Evolutionary conservation across 441 rosid species (phyloP).

Genomic region (Flueggea neowawraea): DNA sequence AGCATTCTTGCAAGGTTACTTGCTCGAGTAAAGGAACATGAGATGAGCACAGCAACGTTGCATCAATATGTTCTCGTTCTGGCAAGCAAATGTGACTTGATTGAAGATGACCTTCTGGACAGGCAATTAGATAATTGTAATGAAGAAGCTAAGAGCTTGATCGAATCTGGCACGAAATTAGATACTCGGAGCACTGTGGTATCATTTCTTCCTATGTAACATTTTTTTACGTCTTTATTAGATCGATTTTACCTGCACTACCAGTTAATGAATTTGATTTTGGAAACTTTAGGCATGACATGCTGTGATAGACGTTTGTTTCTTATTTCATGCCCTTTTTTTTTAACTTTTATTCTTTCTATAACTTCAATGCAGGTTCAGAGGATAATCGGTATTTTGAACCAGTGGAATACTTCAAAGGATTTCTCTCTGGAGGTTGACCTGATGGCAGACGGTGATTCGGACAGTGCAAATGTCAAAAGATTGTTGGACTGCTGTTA

Average conservation of each 20-base stretch:
- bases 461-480: constrained; percentile 22
- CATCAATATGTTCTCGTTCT: constrained; percentile 43
- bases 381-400: constrained; percentile 43
- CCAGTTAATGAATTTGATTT: too few relatives aligned
- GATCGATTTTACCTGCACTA: too few relatives aligned
- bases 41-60: constrained; percentile 28
- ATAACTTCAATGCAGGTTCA: constrained; percentile 43
- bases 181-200: constrained; percentile 46
- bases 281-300: too few relatives aligned
- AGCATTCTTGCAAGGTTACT: constrained; percentile 52
- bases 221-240: not conserved
- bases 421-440: constrained; percentile 19
- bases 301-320: too few relatives aligned
- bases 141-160: constrained; percentile 29
- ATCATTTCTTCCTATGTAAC: constrained; percentile 33
- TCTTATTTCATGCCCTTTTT: constrained; percentile 2
- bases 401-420: constrained; percentile 43
- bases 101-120: constrained; percentile 88
- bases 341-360: constrained; percentile 25
- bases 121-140: constrained; percentile 27
- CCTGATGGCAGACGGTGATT: constrained; percentile 22
- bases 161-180: constrained; percentile 23
- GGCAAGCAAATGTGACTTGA: constrained; percentile 45
- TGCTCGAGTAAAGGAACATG: constrained; percentile 47
- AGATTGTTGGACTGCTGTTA: constrained; percentile 57